Conservation (phyloP, 2,329 filamentous ascomycete species). For the Calycina marina region DNA sequence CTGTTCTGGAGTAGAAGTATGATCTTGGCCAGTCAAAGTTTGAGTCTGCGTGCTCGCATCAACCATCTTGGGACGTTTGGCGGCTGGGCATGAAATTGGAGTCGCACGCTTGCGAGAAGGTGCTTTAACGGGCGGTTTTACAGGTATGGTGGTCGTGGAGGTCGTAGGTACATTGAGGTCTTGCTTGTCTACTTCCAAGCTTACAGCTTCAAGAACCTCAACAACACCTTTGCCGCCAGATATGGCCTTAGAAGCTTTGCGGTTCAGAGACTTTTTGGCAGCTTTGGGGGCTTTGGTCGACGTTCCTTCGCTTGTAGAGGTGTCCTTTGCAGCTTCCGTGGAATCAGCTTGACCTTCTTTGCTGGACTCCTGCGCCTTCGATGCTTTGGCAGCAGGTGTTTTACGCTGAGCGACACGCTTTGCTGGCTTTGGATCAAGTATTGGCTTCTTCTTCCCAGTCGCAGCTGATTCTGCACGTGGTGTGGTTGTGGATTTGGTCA, state of each 20-base stretch:
- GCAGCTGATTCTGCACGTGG: slow-evolving; percentile 3
- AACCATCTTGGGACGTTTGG: slow-evolving; percentile 19
- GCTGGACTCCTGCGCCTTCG: not conserved
- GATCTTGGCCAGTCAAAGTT: slow-evolving; percentile 10
- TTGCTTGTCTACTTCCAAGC: too few relatives aligned
- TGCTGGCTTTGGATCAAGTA: slow-evolving; percentile 5
- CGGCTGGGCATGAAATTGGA: slow-evolving; percentile 3
- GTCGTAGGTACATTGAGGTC: too few relatives aligned
- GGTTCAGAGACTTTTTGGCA: slow-evolving; percentile 9
- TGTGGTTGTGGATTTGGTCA: slow-evolving; percentile 16
- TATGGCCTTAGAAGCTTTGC: slow-evolving; percentile 7
- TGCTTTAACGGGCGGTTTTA: too few relatives aligned
- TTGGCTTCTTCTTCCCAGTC: not conserved
- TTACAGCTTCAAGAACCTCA: too few relatives aligned
- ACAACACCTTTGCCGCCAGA: slow-evolving; percentile 13
- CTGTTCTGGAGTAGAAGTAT: not conserved
- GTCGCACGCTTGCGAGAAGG: slow-evolving; percentile 9
- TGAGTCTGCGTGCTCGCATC: slow-evolving; percentile 20
- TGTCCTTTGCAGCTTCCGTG: not conserved
- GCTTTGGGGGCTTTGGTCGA: slow-evolving; percentile 9
- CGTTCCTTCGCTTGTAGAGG: slow-evolving; percentile 1
- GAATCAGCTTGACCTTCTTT: not conserved
- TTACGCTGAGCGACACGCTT: slow-evolving; percentile 9
- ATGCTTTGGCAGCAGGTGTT: not conserved
- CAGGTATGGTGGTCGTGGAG: too few relatives aligned